These are phyloP conservation scores for Mycena indigotica DNA, from an alignment of 768 basidiomycete genomes.

Conservation along the genomic window DNA sequence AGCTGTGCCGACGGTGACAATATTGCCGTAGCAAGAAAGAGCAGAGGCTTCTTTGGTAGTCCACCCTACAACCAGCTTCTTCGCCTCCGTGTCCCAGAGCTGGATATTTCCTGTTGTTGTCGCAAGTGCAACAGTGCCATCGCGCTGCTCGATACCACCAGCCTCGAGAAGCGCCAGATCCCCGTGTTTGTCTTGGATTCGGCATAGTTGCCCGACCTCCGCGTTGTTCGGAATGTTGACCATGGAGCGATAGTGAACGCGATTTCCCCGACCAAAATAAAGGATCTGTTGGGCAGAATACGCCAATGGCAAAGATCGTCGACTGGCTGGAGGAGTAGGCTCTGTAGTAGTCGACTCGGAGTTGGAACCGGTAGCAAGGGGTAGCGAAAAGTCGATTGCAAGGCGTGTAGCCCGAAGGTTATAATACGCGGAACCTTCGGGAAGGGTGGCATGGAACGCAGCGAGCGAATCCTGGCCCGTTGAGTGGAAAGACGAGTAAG, in stretches of 20 bases:
- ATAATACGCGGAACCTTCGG: constrained; percentile 38
- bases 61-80: constrained; percentile 56
- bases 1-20: constrained; percentile 64
- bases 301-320: constrained; percentile 30
- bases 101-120: constrained; percentile 66
- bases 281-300: constrained; percentile 48
- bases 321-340: constrained; percentile 10
- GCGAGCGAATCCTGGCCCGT: constrained; percentile 9
- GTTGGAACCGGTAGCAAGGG: constrained; percentile 17
- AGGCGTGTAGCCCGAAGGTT: constrained; percentile 37
- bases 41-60: constrained; percentile 61
- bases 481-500: constrained; percentile 25
- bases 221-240: constrained; percentile 26
- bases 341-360: background rate
- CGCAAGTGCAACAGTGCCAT: constrained; percentile 58
- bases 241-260: constrained; percentile 56
- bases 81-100: constrained; percentile 68
- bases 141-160: constrained; percentile 32
- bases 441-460: constrained; percentile 24
- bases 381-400: constrained; percentile 35
- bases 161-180: constrained; percentile 46
- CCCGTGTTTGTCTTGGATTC: constrained; percentile 49
- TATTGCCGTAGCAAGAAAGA: constrained; percentile 65
- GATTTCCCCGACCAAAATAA: constrained; percentile 52
- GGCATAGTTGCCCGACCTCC: constrained; percentile 54